Base-by-base conservation (phyloP, 2,329 filamentous ascomycete genomes). In the Colletotrichum scovillei region DNA sequence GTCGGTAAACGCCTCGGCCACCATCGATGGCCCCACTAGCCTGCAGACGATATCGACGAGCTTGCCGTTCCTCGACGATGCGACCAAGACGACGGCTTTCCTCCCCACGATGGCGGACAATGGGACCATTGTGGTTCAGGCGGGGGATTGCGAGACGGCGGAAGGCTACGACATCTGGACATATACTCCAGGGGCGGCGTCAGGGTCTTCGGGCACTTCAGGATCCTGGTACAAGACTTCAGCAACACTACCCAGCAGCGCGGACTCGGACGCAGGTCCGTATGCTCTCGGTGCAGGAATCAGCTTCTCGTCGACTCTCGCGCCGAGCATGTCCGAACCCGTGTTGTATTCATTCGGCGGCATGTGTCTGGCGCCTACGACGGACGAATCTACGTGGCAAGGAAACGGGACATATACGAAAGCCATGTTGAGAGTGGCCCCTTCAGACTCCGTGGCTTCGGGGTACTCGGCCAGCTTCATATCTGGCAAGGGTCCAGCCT, bases 261-360 rank as follows among this genome's bases (percentile, higher is more conserved):
- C 60, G 7, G 74, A 75, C 24, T 70, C 77, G 19, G 74, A 74
- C 26, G 69, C 80, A 75, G 79, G 81, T 0, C 88, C 89, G 1
- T 86, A 84, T 67, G 89, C 89, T 75, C 83, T 91, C 1, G 88
- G 88, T 14, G 84, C 83, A 12, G 84, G 90, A 16, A 86, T 97
- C 65, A 87, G 91, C 28, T 97, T 95, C 80, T 92, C 94, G 24
- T 87, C 87, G 38, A 88, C 86, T 46, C 84, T 90, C 59, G 86
- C 86, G 49, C 90, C 88, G 0, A 80, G 83, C 32, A 84, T 88
- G 72, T 87, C 88, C 11, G 83, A 86, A 56, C 88, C 90, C 0
- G 86, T 86, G 12, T 83, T 93, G 24, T 97, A 95, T 79, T 85
- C 92, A 7, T 98, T 97, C 82, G 96, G 95, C 46, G 96, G 96